These are phyloP conservation scores for Phytopythium chamaehyphon DNA, from an alignment of 352 stramenopile species.

Conservation along the genomic window DNA sequence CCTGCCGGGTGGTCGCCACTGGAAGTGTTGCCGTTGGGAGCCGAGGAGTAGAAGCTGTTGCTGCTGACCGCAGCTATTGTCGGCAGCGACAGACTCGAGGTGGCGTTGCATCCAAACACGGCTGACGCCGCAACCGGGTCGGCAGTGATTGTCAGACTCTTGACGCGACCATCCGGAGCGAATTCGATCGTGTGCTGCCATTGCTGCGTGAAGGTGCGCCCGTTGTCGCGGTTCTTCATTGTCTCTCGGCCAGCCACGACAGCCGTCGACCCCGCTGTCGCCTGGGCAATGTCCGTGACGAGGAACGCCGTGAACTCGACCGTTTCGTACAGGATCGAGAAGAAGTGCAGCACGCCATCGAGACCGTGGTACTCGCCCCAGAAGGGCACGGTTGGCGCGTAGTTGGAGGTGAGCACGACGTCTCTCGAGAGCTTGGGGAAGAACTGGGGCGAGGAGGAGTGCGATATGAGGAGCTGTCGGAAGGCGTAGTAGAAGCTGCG, in stretches of 20 bases:
- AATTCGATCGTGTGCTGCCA: constrained; percentile 91
- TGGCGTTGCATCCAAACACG: constrained; percentile 86
- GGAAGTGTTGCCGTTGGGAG: constrained; percentile 65
- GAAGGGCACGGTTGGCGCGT: constrained; percentile 84
- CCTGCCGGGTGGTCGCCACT: constrained; percentile 76
- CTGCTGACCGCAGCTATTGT: constrained; percentile 78
- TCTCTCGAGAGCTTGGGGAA: constrained; percentile 85
- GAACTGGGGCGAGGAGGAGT: constrained; percentile 85
- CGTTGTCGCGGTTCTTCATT: constrained; percentile 88
- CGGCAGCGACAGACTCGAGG: constrained; percentile 77
- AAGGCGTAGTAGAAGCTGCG: constrained; percentile 87
- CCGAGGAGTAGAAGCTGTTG: constrained; percentile 66
- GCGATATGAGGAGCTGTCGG: constrained; percentile 83
- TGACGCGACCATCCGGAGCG: constrained; percentile 77
- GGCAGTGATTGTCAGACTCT: constrained; percentile 81
- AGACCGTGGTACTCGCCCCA: constrained; percentile 88
- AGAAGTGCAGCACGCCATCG: constrained; percentile 86
- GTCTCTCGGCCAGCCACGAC: constrained; percentile 82
- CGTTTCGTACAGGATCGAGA: constrained; percentile 87
- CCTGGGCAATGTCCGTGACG: constrained; percentile 85
- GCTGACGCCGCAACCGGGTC: constrained; percentile 82
- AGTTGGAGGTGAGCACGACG: constrained; percentile 85
- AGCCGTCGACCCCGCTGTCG: constrained; percentile 75
- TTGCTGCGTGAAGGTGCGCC: constrained; percentile 86
- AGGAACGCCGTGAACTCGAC: constrained; percentile 88